These are phyloP conservation scores for Colletotrichum sp. DNA, from an alignment of 2,329 filamentous ascomycete genomes.

Conservation along the genomic window DNA sequence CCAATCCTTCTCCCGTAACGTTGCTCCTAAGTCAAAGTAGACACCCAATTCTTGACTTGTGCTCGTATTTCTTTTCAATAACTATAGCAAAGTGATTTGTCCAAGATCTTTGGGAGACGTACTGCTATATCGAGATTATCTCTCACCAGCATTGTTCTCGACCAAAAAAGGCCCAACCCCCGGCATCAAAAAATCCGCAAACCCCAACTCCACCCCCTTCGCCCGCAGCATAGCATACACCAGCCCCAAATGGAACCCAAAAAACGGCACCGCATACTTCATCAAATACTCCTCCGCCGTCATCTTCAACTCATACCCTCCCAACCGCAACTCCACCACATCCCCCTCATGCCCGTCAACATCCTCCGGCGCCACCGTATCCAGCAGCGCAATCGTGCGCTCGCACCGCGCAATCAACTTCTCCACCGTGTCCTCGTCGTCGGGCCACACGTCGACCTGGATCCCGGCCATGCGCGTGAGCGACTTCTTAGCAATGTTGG, in stretches of 20 bases:
- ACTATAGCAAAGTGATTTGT: too few species aligned
- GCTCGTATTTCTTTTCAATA: too few species aligned
- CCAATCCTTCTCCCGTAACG: too few species aligned
- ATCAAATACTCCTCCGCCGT: not conserved
- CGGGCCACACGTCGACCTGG: not conserved
- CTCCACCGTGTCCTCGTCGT: not conserved
- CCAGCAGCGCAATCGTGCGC: not conserved
- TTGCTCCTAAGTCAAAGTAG: too few species aligned
- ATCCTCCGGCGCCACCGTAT: accelerated
- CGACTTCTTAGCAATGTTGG: not conserved
- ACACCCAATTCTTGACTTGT: too few species aligned
- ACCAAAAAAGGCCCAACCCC: not conserved
- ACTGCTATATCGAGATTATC: too few species aligned
- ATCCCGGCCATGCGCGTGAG: not conserved
- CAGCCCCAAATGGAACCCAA: not conserved
- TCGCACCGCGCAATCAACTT: not conserved
- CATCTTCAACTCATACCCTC: not conserved
- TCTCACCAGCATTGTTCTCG: too few species aligned
- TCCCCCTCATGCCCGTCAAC: not conserved
- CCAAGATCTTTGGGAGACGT: too few species aligned
- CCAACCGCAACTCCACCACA: not conserved
- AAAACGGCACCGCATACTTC: not conserved
- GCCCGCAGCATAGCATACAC: not conserved
- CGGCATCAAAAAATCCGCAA: not conserved
- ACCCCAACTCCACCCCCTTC: not conserved